These are phyloP conservation scores for Prunus mongolica DNA, from an alignment of 306 rosid genomes.

Conservation along the genomic window DNA sequence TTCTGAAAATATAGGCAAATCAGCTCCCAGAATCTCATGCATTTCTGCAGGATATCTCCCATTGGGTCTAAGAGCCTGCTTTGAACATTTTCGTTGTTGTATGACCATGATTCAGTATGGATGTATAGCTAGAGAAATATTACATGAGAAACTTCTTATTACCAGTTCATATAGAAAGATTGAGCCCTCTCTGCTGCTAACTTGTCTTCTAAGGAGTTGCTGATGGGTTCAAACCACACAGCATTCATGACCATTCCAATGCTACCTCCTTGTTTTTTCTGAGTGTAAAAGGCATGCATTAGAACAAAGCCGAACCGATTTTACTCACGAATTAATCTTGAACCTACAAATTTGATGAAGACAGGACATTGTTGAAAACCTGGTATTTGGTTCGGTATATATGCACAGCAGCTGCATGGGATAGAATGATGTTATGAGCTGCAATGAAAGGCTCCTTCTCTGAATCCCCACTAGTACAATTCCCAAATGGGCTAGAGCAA, in stretches of 20 bases:
- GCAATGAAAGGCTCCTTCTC: conserved; percentile 63
- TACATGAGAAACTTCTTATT: background rate
- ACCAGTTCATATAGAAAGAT: conserved; percentile 61
- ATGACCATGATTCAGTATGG: background rate
- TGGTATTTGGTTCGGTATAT: conserved; percentile 60
- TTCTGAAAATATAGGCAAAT: conserved; percentile 50
- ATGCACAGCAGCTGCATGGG: conserved; percentile 59
- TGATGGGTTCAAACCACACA: conserved; percentile 55
- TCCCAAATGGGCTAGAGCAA: conserved; percentile 48
- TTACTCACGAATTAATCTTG: too few relatives aligned
- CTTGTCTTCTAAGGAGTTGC: conserved; percentile 53
- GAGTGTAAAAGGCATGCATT: background rate
- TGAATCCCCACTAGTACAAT: conserved; percentile 51
- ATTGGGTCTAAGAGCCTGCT: conserved; percentile 68
- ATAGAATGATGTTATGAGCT: conserved; percentile 54
- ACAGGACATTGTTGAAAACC: conserved; percentile 11
- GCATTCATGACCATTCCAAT: conserved; percentile 59
- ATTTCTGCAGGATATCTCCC: conserved; percentile 71
- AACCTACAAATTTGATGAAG: too few relatives aligned
- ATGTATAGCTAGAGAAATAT: background rate
- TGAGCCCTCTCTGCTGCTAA: conserved; percentile 64
- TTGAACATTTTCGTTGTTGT: background rate
- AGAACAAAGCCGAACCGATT: too few relatives aligned
- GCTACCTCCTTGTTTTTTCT: conserved; percentile 58
- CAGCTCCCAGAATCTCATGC: conserved; percentile 44